phyloP scores from a whole-genome alignment of 805 yeast genomes.

The Cyberlindnera euphorbiiphila region DNA sequence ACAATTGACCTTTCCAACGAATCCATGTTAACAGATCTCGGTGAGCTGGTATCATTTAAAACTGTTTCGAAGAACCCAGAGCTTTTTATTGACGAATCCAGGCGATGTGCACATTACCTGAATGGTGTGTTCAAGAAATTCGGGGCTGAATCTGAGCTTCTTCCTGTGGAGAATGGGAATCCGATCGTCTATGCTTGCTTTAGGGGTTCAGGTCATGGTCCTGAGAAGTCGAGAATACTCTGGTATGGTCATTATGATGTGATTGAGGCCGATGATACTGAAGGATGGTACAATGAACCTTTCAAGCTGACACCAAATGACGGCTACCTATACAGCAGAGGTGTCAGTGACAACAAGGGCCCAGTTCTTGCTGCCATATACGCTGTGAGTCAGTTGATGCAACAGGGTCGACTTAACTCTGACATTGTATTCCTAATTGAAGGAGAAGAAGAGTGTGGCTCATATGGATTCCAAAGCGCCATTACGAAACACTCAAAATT shows the following conservation, averaged over 20 bases:
- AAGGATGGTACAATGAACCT: slow-evolving; percentile 77
- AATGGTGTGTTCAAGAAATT: slow-evolving; percentile 55
- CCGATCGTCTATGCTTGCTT: slow-evolving; percentile 83
- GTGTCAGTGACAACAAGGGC: slow-evolving; percentile 93
- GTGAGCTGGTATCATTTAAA: slow-evolving; percentile 58
- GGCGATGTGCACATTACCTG: slow-evolving; percentile 80
- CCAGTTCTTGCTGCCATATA: slow-evolving; percentile 84
- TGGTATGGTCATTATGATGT: slow-evolving; percentile 98
- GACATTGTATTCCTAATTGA: slow-evolving; percentile 85
- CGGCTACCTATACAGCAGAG: slow-evolving; percentile 88
- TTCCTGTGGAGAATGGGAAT: slow-evolving; percentile 75
- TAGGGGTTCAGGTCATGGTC: slow-evolving; percentile 36
- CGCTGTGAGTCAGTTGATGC: slow-evolving; percentile 72
- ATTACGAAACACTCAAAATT: slow-evolving; percentile 46
- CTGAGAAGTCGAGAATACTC: slow-evolving; percentile 44
- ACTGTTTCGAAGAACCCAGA: slow-evolving; percentile 77
- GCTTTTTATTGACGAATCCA: slow-evolving; percentile 68
- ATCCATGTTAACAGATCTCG: slow-evolving; percentile 57
- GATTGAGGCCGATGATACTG: slow-evolving; percentile 64
- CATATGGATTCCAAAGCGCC: slow-evolving; percentile 74
- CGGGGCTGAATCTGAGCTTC: slow-evolving; percentile 67
- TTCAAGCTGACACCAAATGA: slow-evolving; percentile 69
- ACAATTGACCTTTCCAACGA: slow-evolving; percentile 46
- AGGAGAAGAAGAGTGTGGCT: slow-evolving; percentile 95
- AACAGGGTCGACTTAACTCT: slow-evolving; percentile 46